phyloP scores from a whole-genome alignment of 495 filamentous ascomycete genomes.

The Friedmanniomyces endolithicus region DNA sequence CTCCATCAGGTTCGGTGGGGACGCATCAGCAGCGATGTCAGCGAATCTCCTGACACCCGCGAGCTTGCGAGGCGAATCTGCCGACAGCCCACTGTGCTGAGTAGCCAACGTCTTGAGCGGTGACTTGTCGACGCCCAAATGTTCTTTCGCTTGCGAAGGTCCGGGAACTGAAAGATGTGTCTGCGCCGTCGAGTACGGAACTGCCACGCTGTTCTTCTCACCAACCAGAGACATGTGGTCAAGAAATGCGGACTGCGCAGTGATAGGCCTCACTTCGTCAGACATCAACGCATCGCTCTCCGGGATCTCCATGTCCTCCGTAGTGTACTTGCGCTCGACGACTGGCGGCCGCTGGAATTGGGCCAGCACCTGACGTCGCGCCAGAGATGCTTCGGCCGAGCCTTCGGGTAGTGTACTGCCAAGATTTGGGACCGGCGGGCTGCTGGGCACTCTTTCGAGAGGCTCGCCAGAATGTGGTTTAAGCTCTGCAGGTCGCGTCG shows the following conservation, averaged over 20 bases:
- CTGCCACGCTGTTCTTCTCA: slow-evolving; percentile 9
- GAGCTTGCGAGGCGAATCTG: slow-evolving; percentile 13
- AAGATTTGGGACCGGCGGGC: slow-evolving; percentile 9
- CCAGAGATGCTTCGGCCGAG: slow-evolving; percentile 3
- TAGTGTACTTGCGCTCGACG: background rate
- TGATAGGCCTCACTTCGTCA: background rate
- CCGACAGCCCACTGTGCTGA: slow-evolving; percentile 8
- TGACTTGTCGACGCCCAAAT: background rate
- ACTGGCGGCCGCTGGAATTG: slow-evolving; percentile 1
- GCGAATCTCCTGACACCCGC: slow-evolving; percentile 18
- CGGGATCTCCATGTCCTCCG: slow-evolving; percentile 5
- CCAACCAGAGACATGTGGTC: background rate
- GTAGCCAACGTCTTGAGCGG: slow-evolving; percentile 10
- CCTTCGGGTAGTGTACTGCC: slow-evolving; percentile 4
- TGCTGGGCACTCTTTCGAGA: slow-evolving; percentile 13
- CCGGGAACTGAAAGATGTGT: slow-evolving; percentile 16
- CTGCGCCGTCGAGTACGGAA: slow-evolving; percentile 17
- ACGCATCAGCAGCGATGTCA: slow-evolving; percentile 28
- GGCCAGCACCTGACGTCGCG: background rate
- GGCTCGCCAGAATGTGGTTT: background rate
- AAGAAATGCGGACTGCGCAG: background rate
- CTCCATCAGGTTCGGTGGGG: slow-evolving; percentile 14
- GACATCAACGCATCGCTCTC: slow-evolving; percentile 13
- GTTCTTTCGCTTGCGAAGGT: slow-evolving; percentile 7
- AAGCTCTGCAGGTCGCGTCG: background rate